Evolutionary conservation across 805 yeast species (phyloP).

Genomic region (Priceomyces castillae): DNA sequence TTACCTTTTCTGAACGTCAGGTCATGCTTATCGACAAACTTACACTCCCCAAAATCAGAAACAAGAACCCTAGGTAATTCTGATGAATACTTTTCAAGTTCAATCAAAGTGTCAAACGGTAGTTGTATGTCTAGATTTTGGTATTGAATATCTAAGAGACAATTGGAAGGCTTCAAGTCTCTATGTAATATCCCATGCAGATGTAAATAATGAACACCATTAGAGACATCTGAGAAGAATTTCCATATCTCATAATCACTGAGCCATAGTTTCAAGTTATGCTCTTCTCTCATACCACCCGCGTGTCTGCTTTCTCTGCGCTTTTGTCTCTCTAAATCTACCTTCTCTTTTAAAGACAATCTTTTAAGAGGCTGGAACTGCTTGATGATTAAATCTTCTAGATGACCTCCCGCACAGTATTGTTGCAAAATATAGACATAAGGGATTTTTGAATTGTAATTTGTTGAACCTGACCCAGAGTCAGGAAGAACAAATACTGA

Average conservation of each 20-base stretch:
- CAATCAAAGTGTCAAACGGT: background rate
- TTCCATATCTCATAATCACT: conserved; percentile 61
- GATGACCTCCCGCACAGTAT: conserved; percentile 84
- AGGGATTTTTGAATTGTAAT: conserved; percentile 39
- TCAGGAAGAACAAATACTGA: conserved; percentile 22
- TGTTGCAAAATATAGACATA: conserved; percentile 82
- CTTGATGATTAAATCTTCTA: conserved; percentile 57
- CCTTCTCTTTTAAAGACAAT: conserved; percentile 25
- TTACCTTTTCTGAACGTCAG: background rate
- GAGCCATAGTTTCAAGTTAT: conserved; percentile 31
- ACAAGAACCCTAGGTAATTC: conserved; percentile 68
- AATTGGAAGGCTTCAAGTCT: conserved; percentile 86
- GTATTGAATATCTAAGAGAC: conserved; percentile 52
- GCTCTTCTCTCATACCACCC: conserved; percentile 14
- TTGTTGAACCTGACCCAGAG: conserved; percentile 7
- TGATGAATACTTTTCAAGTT: background rate
- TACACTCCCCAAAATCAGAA: conserved; percentile 89
- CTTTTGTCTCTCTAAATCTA: conserved; percentile 25
- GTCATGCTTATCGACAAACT: conserved; percentile 56
- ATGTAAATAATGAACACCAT: conserved; percentile 73
- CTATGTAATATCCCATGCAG: conserved; percentile 76
- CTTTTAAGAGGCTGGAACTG: conserved; percentile 22
- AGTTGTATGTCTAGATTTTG: background rate
- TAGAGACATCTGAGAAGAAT: conserved; percentile 63
- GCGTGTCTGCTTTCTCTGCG: conserved; percentile 12